phyloP scores from a whole-genome alignment of 1,284 basidiomycete genomes.

The Coniferiporia sulphurascens region DNA sequence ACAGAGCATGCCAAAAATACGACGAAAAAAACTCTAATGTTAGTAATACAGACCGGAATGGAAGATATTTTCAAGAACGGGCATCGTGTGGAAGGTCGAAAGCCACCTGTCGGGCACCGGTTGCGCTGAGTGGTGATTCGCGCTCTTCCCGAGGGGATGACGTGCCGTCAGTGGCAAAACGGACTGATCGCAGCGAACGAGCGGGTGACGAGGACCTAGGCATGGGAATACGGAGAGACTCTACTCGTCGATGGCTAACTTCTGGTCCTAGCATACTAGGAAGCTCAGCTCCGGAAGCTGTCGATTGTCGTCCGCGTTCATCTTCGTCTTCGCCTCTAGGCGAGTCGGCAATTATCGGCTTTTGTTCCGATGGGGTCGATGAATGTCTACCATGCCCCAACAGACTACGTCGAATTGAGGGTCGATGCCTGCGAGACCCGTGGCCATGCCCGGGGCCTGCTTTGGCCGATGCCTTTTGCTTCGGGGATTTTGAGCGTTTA shows the following conservation, averaged over 20 bases:
- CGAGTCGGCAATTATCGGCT: not conserved
- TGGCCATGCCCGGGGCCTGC: not conserved
- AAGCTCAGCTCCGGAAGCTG: not conserved
- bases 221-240: slow-evolving; percentile 12
- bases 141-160: slow-evolving; percentile 7
- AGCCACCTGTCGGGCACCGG: slow-evolving; percentile 10
- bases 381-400: slow-evolving; percentile 3
- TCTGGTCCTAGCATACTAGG: not conserved
- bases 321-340: slow-evolving; percentile 9
- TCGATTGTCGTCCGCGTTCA: slow-evolving; percentile 9
- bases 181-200: slow-evolving; percentile 20
- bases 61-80: slow-evolving; percentile 1
- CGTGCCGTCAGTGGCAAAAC: slow-evolving; percentile 18
- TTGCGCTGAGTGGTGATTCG: slow-evolving; percentile 2
- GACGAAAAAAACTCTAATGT: not conserved
- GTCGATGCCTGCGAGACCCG: slow-evolving; percentile 10
- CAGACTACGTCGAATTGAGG: slow-evolving; percentile 14
- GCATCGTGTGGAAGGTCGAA: slow-evolving; percentile 15
- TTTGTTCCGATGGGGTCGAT: not conserved
- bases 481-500: slow-evolving; percentile 13
- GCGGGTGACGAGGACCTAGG: slow-evolving; percentile 20
- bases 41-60: not conserved
- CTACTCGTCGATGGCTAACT: slow-evolving; percentile 11
- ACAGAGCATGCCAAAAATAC: no score
- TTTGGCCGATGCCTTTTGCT: slow-evolving; percentile 6